phyloP scores from a whole-genome alignment of 2,329 filamentous ascomycete genomes.

The Cyphellophora attinorum region DNA sequence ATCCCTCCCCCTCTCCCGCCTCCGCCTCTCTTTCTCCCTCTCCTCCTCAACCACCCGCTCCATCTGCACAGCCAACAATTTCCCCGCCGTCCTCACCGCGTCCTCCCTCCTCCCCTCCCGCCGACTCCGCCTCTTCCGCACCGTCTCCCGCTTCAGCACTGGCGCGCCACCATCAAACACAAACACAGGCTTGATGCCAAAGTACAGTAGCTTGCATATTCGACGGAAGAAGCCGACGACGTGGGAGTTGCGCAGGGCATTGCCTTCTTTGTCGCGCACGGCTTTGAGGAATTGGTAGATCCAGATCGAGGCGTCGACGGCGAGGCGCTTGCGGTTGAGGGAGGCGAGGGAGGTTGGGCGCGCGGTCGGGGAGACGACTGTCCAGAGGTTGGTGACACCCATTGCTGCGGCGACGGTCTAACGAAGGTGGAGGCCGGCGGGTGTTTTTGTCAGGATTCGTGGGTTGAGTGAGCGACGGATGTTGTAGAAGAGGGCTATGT shows the following conservation, averaged over 20 bases:
- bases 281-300: constrained; percentile 99
- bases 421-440: background rate
- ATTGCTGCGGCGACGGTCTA: constrained; percentile 39
- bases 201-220: constrained; percentile 95
- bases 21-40: constrained; percentile 30
- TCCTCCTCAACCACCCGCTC: constrained; percentile 84
- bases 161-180: constrained; percentile 97
- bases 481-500: too few relatives aligned
- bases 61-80: constrained; percentile 88
- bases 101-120: constrained; percentile 87
- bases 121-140: constrained; percentile 65
- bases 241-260: constrained; percentile 90
- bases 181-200: constrained; percentile 92
- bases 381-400: constrained; percentile 98
- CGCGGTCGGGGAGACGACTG: constrained; percentile 86
- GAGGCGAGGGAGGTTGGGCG: constrained; percentile 94
- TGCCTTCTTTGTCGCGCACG: constrained; percentile 95
- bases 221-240: constrained; percentile 96
- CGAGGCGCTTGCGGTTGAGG: constrained; percentile 89
- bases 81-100: constrained; percentile 83
- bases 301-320: constrained; percentile 97
- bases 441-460: background rate
- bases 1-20: constrained; percentile 31
- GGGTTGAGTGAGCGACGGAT: too few relatives aligned
- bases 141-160: constrained; percentile 80